Conservation (phyloP, 345 rosid genomes). For the Kandelia obovata region DNA sequence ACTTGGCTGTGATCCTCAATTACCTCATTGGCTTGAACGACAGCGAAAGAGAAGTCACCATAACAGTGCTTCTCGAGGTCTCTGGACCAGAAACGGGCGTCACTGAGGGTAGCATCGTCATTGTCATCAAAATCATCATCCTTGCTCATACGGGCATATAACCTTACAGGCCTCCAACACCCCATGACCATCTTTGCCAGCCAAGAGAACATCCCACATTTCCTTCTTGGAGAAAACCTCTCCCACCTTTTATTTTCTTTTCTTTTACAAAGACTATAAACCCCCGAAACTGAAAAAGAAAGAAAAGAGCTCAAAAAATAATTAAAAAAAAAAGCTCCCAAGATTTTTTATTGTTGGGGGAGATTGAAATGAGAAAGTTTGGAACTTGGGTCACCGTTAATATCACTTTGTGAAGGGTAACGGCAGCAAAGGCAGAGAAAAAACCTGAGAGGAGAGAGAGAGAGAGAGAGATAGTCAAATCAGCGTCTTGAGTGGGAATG, state of each 20-base stretch:
- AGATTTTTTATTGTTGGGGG: not conserved
- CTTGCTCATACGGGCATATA: conserved; percentile 82
- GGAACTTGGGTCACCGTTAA: not conserved
- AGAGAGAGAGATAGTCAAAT: not conserved
- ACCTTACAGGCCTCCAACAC: conserved; percentile 71
- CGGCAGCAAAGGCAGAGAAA: not conserved
- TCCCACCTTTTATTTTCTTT: not conserved
- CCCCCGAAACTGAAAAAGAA: not conserved
- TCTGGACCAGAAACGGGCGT: conserved; percentile 67
- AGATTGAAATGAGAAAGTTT: not conserved
- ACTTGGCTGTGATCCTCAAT: conserved; percentile 91
- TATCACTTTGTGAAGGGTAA: not conserved
- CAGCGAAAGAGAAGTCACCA: conserved; percentile 85
- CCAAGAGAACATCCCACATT: conserved; percentile 98
- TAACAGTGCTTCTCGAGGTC: conserved; percentile 72
- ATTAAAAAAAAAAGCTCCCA: not conserved
- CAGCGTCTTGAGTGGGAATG: not conserved
- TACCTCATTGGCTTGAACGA: conserved; percentile 80
- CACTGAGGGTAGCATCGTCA: conserved; percentile 29
- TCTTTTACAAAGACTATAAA: not conserved
- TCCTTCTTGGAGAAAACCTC: conserved; percentile 34
- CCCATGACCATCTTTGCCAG: conserved; percentile 57
- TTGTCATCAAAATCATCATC: conserved; percentile 38
- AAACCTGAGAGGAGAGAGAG: not conserved
- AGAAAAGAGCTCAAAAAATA: too few relatives aligned